phyloP scores from a whole-genome alignment of 345 rosid species.

The Raphanus sativus region DNA sequence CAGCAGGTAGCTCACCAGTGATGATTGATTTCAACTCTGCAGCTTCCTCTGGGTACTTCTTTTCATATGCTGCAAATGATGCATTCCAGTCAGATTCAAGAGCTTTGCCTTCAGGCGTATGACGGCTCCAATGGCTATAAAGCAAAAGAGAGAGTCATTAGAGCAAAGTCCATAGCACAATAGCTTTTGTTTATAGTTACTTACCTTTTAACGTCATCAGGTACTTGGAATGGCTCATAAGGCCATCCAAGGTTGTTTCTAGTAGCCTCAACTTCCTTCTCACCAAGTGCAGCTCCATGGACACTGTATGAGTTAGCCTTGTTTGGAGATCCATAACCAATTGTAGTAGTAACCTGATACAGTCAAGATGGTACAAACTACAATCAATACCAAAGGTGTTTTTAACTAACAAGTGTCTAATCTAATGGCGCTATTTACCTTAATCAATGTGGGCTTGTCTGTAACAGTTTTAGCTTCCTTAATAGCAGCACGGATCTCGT shows the following conservation, averaged over 20 bases:
- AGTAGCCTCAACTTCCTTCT: constrained; percentile 99
- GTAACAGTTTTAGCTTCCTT: constrained; percentile 96
- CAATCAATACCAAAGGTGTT: constrained; percentile 9
- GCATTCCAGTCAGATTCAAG: constrained; percentile 91
- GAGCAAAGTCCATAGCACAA: not conserved
- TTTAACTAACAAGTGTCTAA: not conserved
- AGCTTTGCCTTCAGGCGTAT: constrained; percentile 61
- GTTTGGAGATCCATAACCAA: constrained; percentile 98
- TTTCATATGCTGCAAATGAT: constrained; percentile 78
- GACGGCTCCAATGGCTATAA: constrained; percentile 96
- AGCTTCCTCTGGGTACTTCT: constrained; percentile 90
- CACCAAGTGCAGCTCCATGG: constrained; percentile 94
- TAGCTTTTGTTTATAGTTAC: not conserved
- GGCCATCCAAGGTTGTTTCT: constrained; percentile 98
- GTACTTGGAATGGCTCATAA: constrained; percentile 87
- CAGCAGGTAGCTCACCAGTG: constrained; percentile 79
- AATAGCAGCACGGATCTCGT: constrained; percentile 98
- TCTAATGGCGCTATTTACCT: constrained; percentile 42
- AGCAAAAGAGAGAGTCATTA: constrained; percentile 4
- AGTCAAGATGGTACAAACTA: not conserved
- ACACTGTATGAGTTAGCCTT: constrained; percentile 93
- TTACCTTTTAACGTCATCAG: constrained; percentile 87
- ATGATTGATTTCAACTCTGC: constrained; percentile 80
- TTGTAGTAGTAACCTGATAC: constrained; percentile 78
- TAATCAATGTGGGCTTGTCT: constrained; percentile 89